Percentiles rank a stretch among this genome's conserved stretches.
Conservation (phyloP, 805 yeast genomes). For the Sugiyamaella boreocaroliniensis region DNA sequence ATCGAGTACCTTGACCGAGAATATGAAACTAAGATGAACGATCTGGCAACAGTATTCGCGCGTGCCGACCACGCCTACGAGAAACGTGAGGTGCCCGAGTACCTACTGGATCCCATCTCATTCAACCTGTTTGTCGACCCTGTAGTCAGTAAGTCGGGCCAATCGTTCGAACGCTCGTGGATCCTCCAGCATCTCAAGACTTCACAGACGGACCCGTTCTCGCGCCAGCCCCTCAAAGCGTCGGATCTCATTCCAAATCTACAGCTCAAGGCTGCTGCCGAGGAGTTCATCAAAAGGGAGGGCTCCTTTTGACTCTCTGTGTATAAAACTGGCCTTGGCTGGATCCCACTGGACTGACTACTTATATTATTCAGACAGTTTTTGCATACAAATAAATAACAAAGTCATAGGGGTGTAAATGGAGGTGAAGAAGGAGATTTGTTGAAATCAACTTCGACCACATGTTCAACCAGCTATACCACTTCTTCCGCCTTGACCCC, state of each 20-base stretch:
- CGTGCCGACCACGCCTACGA: slow-evolving; percentile 18
- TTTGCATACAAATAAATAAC: no score
- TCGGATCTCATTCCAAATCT: slow-evolving; percentile 38
- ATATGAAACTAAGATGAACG: slow-evolving; percentile 16
- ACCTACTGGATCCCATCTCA: slow-evolving; percentile 37
- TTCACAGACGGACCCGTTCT: slow-evolving; percentile 37
- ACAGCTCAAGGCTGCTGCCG: slow-evolving; percentile 36
- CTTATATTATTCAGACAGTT: no score
- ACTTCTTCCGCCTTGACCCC: no score
- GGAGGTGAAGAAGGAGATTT: no score
- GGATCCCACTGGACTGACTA: no score
- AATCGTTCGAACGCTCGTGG: slow-evolving; percentile 37
- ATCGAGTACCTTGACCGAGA: slow-evolving; percentile 16
- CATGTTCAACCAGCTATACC: no score
- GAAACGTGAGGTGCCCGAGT: slow-evolving; percentile 32
- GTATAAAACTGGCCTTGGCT: no score
- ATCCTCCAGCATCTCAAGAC: slow-evolving; percentile 34
- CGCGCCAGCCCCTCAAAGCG: slow-evolving; percentile 32
- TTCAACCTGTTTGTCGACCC: slow-evolving; percentile 38
- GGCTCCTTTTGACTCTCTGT: slow-evolving; percentile 9
- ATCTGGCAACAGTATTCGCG: slow-evolving; percentile 21
- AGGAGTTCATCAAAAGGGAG: slow-evolving; percentile 17
- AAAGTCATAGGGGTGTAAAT: no score
- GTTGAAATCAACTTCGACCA: no score
- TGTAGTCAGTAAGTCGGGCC: slow-evolving; percentile 40